A percentile compares a stretch with the other conserved stretches of the same genome.
Conservation (phyloP, 495 filamentous ascomycete species). For the Tuber calosporum region DNA sequence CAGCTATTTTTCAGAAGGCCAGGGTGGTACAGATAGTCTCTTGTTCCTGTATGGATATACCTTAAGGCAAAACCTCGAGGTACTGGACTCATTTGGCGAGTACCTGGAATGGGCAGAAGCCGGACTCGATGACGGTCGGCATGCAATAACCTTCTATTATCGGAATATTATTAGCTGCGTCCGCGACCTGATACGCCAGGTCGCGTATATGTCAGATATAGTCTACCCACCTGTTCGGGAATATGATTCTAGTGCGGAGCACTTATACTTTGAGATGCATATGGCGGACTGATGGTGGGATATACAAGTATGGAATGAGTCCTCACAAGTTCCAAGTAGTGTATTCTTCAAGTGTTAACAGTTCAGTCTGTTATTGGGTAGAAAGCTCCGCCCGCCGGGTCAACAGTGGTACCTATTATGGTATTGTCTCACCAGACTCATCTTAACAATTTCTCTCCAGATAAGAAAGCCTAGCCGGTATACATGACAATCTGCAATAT, state of each 20-base stretch:
- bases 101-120: too few species aligned
- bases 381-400: conserved; percentile 1
- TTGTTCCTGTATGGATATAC: conserved; percentile 5
- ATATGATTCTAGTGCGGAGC: too few species aligned
- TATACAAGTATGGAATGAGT: background rate
- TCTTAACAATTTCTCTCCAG: background rate
- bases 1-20: background rate
- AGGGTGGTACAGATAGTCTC: background rate
- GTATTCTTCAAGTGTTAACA: too few species aligned
- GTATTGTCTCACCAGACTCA: background rate
- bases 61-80: background rate
- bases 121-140: too few species aligned
- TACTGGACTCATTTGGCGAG: background rate
- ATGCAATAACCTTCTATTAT: background rate
- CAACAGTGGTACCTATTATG: conserved; percentile 19
- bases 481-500: conserved; percentile 5
- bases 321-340: background rate
- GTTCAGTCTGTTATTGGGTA: background rate
- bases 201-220: too few species aligned
- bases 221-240: too few species aligned
- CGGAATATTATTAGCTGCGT: background rate
- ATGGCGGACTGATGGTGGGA: conserved; percentile 14
- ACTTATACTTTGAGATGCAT: too few species aligned
- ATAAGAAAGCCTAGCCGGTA: too few species aligned
- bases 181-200: background rate